Evolutionary conservation across 202 grass and related monocot species (phyloP).

Genomic region (Hordeum pubiflorum): DNA sequence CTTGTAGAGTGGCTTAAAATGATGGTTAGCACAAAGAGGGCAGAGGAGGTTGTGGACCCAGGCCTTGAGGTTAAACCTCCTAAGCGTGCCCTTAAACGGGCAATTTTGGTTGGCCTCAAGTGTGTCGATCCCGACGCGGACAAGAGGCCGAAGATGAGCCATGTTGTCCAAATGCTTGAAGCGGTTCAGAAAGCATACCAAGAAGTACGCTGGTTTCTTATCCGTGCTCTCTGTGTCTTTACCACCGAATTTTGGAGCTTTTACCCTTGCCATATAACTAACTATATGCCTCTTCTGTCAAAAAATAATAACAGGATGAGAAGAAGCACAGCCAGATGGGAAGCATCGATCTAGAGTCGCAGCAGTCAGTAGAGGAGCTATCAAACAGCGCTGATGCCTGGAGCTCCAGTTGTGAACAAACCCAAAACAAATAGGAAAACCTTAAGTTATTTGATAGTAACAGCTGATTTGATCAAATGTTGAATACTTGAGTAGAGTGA

Average conservation of each 20-base stretch:
- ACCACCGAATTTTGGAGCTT: constrained; percentile 1
- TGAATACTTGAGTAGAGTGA: constrained; percentile 22
- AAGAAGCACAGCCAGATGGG: constrained; percentile 58
- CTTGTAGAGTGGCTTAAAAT: constrained; percentile 94
- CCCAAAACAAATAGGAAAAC: constrained; percentile 17
- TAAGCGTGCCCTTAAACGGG: constrained; percentile 69
- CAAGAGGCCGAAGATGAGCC: constrained; percentile 96
- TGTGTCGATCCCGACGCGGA: constrained; percentile 92
- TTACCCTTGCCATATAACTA: constrained; percentile 11
- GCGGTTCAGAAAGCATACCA: constrained; percentile 58
- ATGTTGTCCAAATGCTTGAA: constrained; percentile 94
- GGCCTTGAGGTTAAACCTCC: constrained; percentile 62
- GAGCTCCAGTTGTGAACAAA: constrained; percentile 17
- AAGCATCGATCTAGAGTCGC: constrained; percentile 66
- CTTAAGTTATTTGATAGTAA: constrained; percentile 17
- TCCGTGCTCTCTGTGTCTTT: background rate
- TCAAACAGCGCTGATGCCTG: constrained; percentile 35
- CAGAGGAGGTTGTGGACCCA: constrained; percentile 86
- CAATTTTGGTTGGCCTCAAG: constrained; percentile 81
- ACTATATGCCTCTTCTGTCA: background rate
- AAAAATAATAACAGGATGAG: constrained; percentile 41
- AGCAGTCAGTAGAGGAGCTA: constrained; percentile 39
- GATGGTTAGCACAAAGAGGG: constrained; percentile 75
- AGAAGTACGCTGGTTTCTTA: constrained; percentile 35
- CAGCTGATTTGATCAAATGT: constrained; percentile 20